phyloP scores from a whole-genome alignment of 73 alveolate species.

The Paramecium sexaurelia region DNA sequence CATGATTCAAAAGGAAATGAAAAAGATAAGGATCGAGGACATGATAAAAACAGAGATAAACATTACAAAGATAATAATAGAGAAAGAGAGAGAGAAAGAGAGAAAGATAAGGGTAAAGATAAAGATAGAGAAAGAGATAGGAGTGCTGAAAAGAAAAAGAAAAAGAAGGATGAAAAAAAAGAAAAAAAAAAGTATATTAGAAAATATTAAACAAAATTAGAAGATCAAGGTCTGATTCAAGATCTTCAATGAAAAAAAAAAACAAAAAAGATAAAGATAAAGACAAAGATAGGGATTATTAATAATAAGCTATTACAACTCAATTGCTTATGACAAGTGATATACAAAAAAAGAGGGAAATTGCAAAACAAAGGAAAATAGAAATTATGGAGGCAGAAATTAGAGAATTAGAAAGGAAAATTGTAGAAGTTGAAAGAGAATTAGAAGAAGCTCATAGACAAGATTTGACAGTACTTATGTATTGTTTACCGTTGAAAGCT shows the following conservation, averaged over 20 bases:
- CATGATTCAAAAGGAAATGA: neutral
- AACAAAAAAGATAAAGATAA: neutral
- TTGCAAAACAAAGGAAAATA: neutral
- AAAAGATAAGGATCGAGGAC: neutral
- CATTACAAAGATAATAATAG: neutral
- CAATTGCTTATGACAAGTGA: neutral
- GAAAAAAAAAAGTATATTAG: neutral
- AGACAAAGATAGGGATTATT: neutral
- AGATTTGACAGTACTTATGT: conserved; percentile 92
- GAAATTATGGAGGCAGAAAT: conserved; percentile 33
- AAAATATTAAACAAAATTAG: neutral
- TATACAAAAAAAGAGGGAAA: conserved; percentile 20
- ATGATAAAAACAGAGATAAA: neutral
- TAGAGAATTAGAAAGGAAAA: conserved; percentile 46
- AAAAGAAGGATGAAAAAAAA: conserved; percentile 24
- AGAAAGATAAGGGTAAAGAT: neutral
- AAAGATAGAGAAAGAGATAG: neutral
- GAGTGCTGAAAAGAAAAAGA: conserved; percentile 13
- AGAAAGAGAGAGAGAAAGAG: conserved; percentile 24
- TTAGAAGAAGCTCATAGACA: conserved; percentile 93
- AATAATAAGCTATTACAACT: neutral
- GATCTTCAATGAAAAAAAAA: conserved; percentile 19
- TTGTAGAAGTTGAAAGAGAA: conserved; percentile 73
- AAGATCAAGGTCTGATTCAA: neutral
- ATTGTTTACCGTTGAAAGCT: conserved; percentile 84